Evolutionary conservation across 2,329 filamentous ascomycete species (phyloP), one percentile per base, ranked within the genome.

Genomic region (Hypoxylon sp.): DNA sequence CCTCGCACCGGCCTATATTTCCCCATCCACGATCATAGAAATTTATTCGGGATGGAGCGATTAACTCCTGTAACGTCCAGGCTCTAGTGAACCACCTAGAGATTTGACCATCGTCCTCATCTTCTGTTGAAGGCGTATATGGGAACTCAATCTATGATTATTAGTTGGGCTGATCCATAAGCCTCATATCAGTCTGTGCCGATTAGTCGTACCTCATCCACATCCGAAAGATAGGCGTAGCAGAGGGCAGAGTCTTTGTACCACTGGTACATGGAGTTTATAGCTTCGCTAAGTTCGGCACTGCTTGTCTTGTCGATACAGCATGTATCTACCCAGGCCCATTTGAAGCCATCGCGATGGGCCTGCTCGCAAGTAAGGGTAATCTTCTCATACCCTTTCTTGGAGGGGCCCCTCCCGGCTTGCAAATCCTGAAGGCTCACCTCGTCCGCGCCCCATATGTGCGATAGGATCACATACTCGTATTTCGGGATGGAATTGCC

Each of bases 271-370:
- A 70, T 70, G 8, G 64, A 70, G n/a, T 68, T 70, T 20, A 72
- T 70, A 27, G 70, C 61, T 46, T 72, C 69, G 37, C 67, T 63
- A 3, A 70, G 64, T 37, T 72, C 69, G 8, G 61, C 57, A 22
- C 69, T 72, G 54, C 53, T 68, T 3, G 57, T 55, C n/a, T 72
- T 64, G 20, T 72, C 67, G 59, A 72, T 72, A 55, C 69, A 70
- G 44, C 69, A 72, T 11, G 60, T 68, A 17, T 72, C 61, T 4
- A 72, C 44, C 70, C 70, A 72, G 40, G 49, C 59, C 61, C 64
- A 70, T 44, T 31, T 13, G 2, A 57, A 48, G 2, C 42, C n/a
- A 42, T 70, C 22, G 1, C n/a, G 40, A n/a, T 25, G 20, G 11
- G 66, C 67, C 14, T 70, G 64, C 6, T 66, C 6, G 51, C 69